A percentile compares a stretch with the other conserved stretches of the same genome.
Conservation (phyloP, 1,284 basidiomycete species). For the Marasmius fiardii region DNA sequence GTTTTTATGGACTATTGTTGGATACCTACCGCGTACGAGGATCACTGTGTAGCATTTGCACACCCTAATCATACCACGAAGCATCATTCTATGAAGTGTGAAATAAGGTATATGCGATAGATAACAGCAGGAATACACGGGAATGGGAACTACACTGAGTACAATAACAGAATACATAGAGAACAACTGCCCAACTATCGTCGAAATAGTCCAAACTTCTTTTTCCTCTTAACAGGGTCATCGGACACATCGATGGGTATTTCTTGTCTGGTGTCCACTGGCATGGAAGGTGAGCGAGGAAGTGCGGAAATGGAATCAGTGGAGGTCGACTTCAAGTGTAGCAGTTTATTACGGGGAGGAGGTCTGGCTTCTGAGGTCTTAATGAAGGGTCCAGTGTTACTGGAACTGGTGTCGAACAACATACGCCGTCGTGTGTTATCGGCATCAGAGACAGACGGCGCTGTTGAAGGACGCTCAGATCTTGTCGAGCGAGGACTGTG, state of each 20-base stretch:
- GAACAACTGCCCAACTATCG: slow-evolving; percentile 5
- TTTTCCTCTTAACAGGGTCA: slow-evolving; percentile 21
- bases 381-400: slow-evolving; percentile 8
- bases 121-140: slow-evolving; percentile 30
- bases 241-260: slow-evolving; percentile 8
- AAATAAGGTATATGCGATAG: no score
- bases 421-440: slow-evolving; percentile 22
- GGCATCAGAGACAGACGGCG: slow-evolving; percentile 31
- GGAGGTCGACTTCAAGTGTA: slow-evolving; percentile 40
- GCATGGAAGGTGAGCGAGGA: not conserved
- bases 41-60: no score
- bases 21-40: no score
- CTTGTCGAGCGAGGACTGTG: slow-evolving; percentile 18
- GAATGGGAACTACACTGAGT: not conserved
- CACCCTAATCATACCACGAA: no score
- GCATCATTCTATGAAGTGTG: no score
- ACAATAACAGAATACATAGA: slow-evolving; percentile 10
- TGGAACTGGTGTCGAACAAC: slow-evolving; percentile 15
- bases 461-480: slow-evolving; percentile 38
- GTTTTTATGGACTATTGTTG: no score
- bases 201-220: slow-evolving; percentile 25
- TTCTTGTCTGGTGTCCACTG: not conserved
- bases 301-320: slow-evolving; percentile 38
- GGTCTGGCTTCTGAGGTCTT: slow-evolving; percentile 13
- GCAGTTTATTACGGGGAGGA: slow-evolving; percentile 16